These are phyloP conservation scores for Colletotrichum costaricense DNA, from an alignment of 2,329 filamentous ascomycete species.

Conservation along the genomic window DNA sequence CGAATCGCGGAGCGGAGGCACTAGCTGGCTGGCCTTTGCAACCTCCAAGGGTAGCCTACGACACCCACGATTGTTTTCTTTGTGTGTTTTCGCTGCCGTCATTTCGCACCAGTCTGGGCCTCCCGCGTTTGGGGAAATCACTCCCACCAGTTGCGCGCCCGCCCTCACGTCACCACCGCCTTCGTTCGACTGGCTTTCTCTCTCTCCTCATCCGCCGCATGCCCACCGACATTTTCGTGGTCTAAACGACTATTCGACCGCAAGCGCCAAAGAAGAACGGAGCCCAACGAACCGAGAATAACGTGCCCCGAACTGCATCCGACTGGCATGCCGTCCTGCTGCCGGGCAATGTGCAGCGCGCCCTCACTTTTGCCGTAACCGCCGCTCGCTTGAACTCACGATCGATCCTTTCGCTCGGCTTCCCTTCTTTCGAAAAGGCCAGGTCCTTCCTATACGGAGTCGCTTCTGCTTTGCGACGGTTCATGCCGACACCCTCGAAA, in stretches of 20 bases:
- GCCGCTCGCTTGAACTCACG: neutral
- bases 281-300: neutral
- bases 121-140: neutral
- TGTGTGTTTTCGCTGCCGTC: neutral
- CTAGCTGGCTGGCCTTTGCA: neutral
- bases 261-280: neutral
- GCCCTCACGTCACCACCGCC: slow-evolving; percentile 2
- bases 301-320: neutral
- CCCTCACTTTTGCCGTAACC: slow-evolving; percentile 22
- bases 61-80: neutral
- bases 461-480: slow-evolving; percentile 7
- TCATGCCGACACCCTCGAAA: neutral
- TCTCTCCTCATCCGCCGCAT: slow-evolving; percentile 1
- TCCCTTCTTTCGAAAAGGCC: neutral
- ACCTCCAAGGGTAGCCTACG: neutral
- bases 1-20: neutral
- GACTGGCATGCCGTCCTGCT: slow-evolving; percentile 35
- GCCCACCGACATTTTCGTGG: slow-evolving; percentile 4
- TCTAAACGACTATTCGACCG: neutral
- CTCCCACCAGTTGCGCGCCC: neutral
- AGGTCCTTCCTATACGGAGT: neutral
- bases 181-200: slow-evolving; percentile 7
- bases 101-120: neutral
- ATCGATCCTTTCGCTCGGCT: neutral
- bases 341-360: slow-evolving; percentile 30